Evolutionary conservation across 2,329 filamentous ascomycete genomes (phyloP).

Genomic region (Paracorniculantispora psalliotae): DNA sequence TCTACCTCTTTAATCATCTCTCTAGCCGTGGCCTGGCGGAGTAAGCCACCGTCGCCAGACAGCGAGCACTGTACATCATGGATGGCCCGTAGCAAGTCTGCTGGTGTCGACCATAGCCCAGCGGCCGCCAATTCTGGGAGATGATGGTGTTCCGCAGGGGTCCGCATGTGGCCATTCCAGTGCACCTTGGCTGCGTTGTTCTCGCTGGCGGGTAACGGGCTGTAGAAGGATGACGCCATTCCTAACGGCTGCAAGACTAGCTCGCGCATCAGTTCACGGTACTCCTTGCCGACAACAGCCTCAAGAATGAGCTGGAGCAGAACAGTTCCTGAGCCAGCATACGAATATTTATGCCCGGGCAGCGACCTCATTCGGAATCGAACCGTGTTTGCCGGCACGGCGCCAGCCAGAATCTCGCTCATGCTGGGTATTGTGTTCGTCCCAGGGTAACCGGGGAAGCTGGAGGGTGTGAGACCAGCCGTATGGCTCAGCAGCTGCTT

Average conservation of each 20-base stretch:
- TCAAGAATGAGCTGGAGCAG: slow-evolving; percentile 17
- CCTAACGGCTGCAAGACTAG: slow-evolving; percentile 15
- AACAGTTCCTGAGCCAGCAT: slow-evolving; percentile 16
- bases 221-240: slow-evolving; percentile 16
- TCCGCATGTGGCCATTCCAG: slow-evolving; percentile 10
- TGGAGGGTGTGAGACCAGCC: slow-evolving; percentile 14
- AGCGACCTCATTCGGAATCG: slow-evolving; percentile 12
- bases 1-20: slow-evolving; percentile 19
- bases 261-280: slow-evolving; percentile 14
- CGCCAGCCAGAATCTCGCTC: slow-evolving; percentile 14
- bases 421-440: slow-evolving; percentile 2
- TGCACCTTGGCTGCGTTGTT: slow-evolving; percentile 13
- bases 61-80: slow-evolving; percentile 19
- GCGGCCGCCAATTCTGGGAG: slow-evolving; percentile 17
- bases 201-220: slow-evolving; percentile 9
- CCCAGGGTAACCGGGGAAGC: slow-evolving; percentile 14
- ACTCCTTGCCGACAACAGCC: slow-evolving; percentile 12
- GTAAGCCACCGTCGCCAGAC: slow-evolving; percentile 13
- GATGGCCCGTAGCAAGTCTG: slow-evolving; percentile 19
- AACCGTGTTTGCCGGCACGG: slow-evolving; percentile 13
- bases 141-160: slow-evolving; percentile 8
- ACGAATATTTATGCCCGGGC: slow-evolving; percentile 13
- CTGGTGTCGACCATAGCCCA: slow-evolving; percentile 21
- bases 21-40: slow-evolving; percentile 14
- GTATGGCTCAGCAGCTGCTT: slow-evolving; percentile 19